Base-by-base conservation (phyloP, 164 flowering plant genomes). In the Magnolia officinalis region DNA sequence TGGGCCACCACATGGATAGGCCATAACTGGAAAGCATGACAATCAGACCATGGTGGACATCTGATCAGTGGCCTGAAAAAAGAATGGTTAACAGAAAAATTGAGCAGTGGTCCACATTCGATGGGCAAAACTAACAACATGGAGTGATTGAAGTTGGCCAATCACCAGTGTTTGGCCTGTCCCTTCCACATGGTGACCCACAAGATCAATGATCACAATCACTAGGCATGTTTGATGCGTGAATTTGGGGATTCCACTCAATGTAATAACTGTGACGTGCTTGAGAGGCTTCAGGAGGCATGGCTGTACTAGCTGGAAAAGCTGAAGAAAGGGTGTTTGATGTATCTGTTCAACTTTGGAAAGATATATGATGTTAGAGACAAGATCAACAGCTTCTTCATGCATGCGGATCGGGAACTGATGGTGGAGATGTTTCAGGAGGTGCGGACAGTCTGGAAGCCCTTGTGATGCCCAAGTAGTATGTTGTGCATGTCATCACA, bases 341-440 rank as follows among this genome's bases (percentile, higher is more conserved):
- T 37, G 70, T 93, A 90, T 79, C 80, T 95, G 82, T 88, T 95
- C 71, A 96, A 93, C 70, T 93, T 93, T 71, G 98, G 97, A 58
- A 95, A 95, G 86, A 87, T 95, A 29, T 89, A 90, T 74, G 98
- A 95, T 83, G 78, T 95, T 24, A 87, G 87, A 81, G 98, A 90
- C 20, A 96, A 93, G 80, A 80, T 95, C 29, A 83, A 76, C 63
- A 76, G 72, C 78, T 91, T 93, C 75, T 91, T 91, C 87, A 81
- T 79, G 81, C 82, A 86, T 21, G 93, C 96, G 0, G 97, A 95
- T 75, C 81, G 97, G 76, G 98, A 95, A 55, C 75, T 95, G 76
- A 83, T 88, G 89, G 66, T 80, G 72, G 95, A 95, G 82, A 90
- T 95, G 92, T 95, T 95, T 80, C 95, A 90, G 63, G 97, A 95